These are phyloP conservation scores for Smittium mucronatum DNA, from an alignment of 371 early-diverging fungal species.

Conservation along the genomic window DNA sequence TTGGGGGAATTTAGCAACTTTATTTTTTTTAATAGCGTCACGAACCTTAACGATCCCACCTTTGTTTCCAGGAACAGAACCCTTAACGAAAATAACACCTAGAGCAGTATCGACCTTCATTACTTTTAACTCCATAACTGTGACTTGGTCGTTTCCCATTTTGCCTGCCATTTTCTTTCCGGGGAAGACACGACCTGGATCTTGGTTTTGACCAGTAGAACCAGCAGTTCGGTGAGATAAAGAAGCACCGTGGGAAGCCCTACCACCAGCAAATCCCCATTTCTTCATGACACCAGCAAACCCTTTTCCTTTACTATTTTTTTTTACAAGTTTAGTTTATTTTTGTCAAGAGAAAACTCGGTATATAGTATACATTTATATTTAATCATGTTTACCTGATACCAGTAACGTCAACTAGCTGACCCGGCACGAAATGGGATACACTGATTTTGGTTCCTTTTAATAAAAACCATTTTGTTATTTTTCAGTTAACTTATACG, in stretches of 20 bases:
- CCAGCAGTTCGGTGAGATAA: constrained; percentile 81
- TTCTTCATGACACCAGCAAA: constrained; percentile 97
- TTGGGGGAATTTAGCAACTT: constrained; percentile 49
- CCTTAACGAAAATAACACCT: constrained; percentile 82
- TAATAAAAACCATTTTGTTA: not conserved
- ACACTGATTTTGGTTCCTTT: constrained; percentile 56
- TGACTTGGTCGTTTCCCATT: constrained; percentile 75
- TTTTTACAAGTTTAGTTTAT: not conserved
- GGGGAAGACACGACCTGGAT: constrained; percentile 84
- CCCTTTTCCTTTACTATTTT: constrained; percentile 74
- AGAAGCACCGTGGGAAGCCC: constrained; percentile 90
- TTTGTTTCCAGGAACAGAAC: constrained; percentile 80
- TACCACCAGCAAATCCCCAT: constrained; percentile 83
- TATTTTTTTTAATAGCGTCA: constrained; percentile 73
- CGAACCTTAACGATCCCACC: constrained; percentile 67
- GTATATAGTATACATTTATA: too few species aligned
- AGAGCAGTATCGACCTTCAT: constrained; percentile 75
- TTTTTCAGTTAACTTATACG: too few species aligned
- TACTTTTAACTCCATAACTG: constrained; percentile 69
- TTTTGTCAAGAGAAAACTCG: too few species aligned
- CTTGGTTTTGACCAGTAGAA: constrained; percentile 86
- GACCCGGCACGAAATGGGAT: constrained; percentile 86
- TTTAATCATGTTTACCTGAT: constrained; percentile 12
- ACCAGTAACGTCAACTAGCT: constrained; percentile 82
- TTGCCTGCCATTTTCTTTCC: constrained; percentile 98